Base-by-base conservation (phyloP, 768 basidiomycete species). In the Leucocoprinus birnbaumii region DNA sequence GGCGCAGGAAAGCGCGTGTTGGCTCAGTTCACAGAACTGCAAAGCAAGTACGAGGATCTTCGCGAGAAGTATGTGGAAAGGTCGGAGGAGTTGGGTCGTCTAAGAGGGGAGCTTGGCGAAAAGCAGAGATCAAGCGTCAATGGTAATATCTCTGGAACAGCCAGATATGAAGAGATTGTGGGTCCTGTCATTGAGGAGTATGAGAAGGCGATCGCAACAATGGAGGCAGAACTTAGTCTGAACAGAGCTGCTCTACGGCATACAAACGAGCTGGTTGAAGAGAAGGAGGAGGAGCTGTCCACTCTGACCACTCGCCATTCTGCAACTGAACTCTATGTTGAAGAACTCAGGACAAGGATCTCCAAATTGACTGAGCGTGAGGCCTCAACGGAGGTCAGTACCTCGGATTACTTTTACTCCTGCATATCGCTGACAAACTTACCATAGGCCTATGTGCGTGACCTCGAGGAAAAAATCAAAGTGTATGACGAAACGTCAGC, bases 101-200 rank as follows among this genome's bases (percentile, higher is more conserved):
- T 92, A 50, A 80, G 89, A 47, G 79, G 86, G 48, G 90, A 91
- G 63, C 78, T 91, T 19, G 90, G 89, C 37, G 89, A 90, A 64
- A 82, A 77, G 65, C 85, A 89, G 60, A 80, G 88, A 38, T 62
- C 67, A 18, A 82, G 82, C 26, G 70, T 71, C 18, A 78, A 81
- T 7, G 89, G 89, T 25, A 80, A 81, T 31, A 62, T 86, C 19
- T 80, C 82, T 2, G 89, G 84, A 16, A 89, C 85, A 2, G 85
- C 78, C 57, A 87, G 86, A 63, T 93, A 93, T 63, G 92, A 93
- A 64, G 92, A 93, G 70, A 94, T 90, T 59, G 95, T 98, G 19
- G 95, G 94, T 14, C 96, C 96, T 2, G 94, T 99, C 62, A 97
- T 99, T 49, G 91, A 97, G 71, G 94, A 98, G 72, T 99, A 99